These are phyloP conservation scores for Pseudonitzschia delicatissima DNA, from an alignment of 108 stramenopile genomes.

Conservation along the genomic window DNA sequence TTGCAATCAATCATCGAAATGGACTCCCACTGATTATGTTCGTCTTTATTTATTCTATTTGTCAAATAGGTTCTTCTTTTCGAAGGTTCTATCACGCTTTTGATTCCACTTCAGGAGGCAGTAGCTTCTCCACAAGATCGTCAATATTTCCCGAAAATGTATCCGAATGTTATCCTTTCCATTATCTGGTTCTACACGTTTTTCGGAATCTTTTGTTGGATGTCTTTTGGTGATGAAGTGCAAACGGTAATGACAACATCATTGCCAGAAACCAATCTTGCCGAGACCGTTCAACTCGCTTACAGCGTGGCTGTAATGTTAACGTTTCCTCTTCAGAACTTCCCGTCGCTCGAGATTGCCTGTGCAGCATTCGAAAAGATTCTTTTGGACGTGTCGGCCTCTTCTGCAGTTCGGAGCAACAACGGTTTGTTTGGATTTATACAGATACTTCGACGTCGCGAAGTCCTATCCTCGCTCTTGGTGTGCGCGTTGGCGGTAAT, in stretches of 20 bases:
- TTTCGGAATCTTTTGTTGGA: constrained; percentile 48
- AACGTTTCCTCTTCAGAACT: constrained; percentile 61
- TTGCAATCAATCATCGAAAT: not conserved
- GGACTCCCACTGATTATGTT: not conserved
- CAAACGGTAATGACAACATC: constrained; percentile 46
- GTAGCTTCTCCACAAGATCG: constrained; percentile 29
- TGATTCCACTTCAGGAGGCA: constrained; percentile 55
- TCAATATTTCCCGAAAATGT: constrained; percentile 38
- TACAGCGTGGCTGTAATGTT: constrained; percentile 54
- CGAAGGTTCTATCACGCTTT: constrained; percentile 58
- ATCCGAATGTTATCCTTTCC: constrained; percentile 33
- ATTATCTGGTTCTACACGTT: constrained; percentile 46
- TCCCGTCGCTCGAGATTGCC: constrained; percentile 51
- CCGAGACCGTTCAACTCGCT: constrained; percentile 48
- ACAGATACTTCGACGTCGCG: constrained; percentile 2
- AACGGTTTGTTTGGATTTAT: not conserved
- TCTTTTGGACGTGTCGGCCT: not conserved
- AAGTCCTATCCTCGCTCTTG: constrained; percentile 29
- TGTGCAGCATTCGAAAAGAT: not conserved
- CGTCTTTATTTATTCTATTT: not conserved
- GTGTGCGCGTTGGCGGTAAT: constrained; percentile 41
- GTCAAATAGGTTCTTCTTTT: constrained; percentile 30
- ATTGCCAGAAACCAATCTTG: constrained; percentile 28
- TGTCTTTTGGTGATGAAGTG: constrained; percentile 46
- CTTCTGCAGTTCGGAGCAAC: not conserved